Conservation (phyloP, 352 stramenopile genomes). For the Thraustochytrium sp. region DNA sequence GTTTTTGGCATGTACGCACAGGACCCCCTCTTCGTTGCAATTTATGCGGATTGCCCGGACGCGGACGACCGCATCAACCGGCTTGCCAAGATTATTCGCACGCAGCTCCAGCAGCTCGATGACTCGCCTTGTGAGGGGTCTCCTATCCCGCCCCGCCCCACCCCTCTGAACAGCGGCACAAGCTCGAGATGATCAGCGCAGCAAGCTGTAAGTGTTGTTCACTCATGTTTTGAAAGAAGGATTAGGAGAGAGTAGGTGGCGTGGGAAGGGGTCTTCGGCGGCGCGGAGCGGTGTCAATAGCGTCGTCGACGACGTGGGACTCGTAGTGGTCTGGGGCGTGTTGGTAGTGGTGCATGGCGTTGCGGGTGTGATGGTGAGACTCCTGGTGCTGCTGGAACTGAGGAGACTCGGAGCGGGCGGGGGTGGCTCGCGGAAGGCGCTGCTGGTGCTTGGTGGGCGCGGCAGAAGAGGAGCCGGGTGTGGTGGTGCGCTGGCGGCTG, state of each 20-base stretch:
- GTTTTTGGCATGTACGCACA: too few relatives aligned
- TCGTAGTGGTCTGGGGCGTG: not conserved
- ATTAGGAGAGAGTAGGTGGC: not conserved
- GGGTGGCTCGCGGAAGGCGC: not conserved
- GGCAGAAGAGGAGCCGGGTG: not conserved
- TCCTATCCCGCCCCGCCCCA: not conserved
- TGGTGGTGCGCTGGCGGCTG: not conserved
- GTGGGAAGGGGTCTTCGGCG: not conserved
- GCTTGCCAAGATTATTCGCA: too few relatives aligned
- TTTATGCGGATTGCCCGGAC: too few relatives aligned
- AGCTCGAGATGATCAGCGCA: not conserved
- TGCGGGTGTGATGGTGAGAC: too few relatives aligned
- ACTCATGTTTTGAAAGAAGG: not conserved
- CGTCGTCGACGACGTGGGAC: not conserved
- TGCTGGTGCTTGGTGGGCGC: not conserved
- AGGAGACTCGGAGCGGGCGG: not conserved
- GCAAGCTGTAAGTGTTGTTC: not conserved
- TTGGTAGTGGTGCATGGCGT: not conserved
- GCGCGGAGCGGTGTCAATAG: not conserved
- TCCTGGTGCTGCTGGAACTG: conserved; percentile 3
- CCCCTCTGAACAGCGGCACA: not conserved
- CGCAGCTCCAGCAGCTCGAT: too few relatives aligned
- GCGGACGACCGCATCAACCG: too few relatives aligned
- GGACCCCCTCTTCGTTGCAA: too few relatives aligned
- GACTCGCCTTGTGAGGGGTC: not conserved